A percentile compares a stretch with the other conserved stretches of the same genome.
These are phyloP conservation scores for Fusarium lyarnte DNA, from an alignment of 2,329 filamentous ascomycete species.

Conservation along the genomic window DNA sequence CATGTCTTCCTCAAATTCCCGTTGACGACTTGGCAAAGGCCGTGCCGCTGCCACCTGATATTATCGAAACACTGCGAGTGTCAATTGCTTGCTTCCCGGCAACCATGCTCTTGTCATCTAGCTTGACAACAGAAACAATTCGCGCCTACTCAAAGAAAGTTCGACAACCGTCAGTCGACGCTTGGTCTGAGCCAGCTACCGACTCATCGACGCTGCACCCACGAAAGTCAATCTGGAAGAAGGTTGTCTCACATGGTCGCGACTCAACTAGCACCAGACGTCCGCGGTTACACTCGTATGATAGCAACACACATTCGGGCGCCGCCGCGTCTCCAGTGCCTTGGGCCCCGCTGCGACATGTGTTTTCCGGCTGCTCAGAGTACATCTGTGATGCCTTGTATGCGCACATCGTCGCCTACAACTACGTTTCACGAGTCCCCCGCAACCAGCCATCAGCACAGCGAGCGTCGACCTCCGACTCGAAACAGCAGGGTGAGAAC, in stretches of 20 bases:
- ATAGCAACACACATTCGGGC: conserved; percentile 15
- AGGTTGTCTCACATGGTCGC: conserved; percentile 47
- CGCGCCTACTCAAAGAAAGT: conserved; percentile 65
- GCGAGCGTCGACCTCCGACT: conserved; percentile 19
- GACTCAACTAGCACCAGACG: conserved; percentile 26
- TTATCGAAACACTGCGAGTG: conserved; percentile 63
- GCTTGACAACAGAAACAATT: conserved; percentile 66
- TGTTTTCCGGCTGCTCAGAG: conserved; percentile 63
- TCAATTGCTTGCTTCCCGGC: conserved; percentile 67
- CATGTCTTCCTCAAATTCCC: conserved; percentile 43
- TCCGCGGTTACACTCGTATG: conserved; percentile 27
- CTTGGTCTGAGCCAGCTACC: conserved; percentile 28
- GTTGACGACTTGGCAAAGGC: conserved; percentile 51
- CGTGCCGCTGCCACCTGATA: conserved; percentile 62
- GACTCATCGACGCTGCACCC: conserved; percentile 25
- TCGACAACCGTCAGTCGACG: conserved; percentile 51
- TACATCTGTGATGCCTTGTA: conserved; percentile 68
- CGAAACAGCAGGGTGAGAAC: conserved; percentile 44
- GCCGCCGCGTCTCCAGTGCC: conserved; percentile 43
- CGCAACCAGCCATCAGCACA: conserved; percentile 33
- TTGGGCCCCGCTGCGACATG: conserved; percentile 59
- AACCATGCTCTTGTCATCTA: conserved; percentile 66
- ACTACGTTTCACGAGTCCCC: conserved; percentile 59
- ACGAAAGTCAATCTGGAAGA: conserved; percentile 50
- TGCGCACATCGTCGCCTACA: conserved; percentile 67